Percentiles rank a stretch among this genome's conserved stretches.
Evolutionary conservation across 2,329 filamentous ascomycete genomes (phyloP).

Genomic region (Colletotrichum gigasporum): DNA sequence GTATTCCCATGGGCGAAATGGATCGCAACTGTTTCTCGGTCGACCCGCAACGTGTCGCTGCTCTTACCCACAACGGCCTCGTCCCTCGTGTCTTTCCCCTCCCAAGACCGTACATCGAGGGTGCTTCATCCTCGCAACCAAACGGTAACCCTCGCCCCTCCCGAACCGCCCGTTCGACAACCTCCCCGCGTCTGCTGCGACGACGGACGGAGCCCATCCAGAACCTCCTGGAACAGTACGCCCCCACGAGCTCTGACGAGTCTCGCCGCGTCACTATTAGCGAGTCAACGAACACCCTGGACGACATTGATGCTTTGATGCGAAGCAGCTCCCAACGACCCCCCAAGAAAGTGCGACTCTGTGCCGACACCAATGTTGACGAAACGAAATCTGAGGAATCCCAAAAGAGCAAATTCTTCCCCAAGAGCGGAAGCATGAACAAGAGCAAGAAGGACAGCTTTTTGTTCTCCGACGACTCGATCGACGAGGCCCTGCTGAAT

Average conservation of each 20-base stretch:
- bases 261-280: conserved; percentile 16
- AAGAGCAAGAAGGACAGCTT: conserved; percentile 50
- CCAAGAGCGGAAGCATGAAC: conserved; percentile 40
- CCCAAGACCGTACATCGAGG: conserved; percentile 64
- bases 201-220: conserved; percentile 63
- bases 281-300: conserved; percentile 14
- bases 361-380: conserved; percentile 49
- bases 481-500: conserved; percentile 62
- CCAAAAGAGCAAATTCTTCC: conserved; percentile 65
- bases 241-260: neutral
- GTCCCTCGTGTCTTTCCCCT: conserved; percentile 67
- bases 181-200: conserved; percentile 53
- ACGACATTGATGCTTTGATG: conserved; percentile 30
- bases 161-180: conserved; percentile 36
- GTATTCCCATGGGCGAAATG: conserved; percentile 70
- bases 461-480: conserved; percentile 65
- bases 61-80: conserved; percentile 58
- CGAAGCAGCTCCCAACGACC: conserved; percentile 45
- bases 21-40: conserved; percentile 68
- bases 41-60: conserved; percentile 57
- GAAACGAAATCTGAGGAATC: conserved; percentile 43
- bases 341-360: conserved; percentile 66
- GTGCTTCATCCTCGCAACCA: conserved; percentile 31
- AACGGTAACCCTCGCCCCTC: conserved; percentile 32
- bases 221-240: conserved; percentile 47